Conservation (phyloP, 1,284 basidiomycete species). For the Boletus austroedulis region DNA sequence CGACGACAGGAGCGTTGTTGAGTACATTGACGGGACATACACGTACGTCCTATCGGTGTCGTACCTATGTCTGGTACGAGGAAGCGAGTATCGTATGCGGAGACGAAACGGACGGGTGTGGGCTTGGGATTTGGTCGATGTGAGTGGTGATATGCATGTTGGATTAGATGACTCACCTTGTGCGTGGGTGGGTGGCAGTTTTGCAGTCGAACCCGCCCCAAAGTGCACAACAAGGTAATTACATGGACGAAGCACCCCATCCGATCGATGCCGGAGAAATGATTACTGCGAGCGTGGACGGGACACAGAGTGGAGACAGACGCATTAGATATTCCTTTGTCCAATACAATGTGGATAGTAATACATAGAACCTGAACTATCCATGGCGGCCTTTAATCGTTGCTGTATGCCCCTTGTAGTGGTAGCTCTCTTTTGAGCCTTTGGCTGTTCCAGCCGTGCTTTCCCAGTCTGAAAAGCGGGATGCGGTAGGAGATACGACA, state of each 20-base stretch:
- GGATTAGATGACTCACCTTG: conserved; percentile 3
- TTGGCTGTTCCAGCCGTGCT: conserved; percentile 27
- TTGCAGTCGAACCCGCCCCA: conserved; percentile 63
- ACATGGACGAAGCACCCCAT: no score
- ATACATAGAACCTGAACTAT: conserved; percentile 33
- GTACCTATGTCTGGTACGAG: conserved; percentile 81
- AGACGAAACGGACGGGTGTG: conserved; percentile 79
- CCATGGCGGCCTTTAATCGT: conserved; percentile 33
- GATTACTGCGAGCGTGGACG: conserved; percentile 85
- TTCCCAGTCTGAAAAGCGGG: conserved; percentile 33
- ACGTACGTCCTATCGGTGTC: conserved; percentile 74
- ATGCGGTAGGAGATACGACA: conserved; percentile 30
- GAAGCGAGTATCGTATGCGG: conserved; percentile 79
- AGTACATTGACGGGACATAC: conserved; percentile 84
- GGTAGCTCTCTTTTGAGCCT: conserved; percentile 21
- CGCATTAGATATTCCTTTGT: conserved; percentile 13
- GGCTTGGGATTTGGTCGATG: conserved; percentile 87
- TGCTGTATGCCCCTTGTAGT: conserved; percentile 23
- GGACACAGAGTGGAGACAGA: conserved; percentile 66
- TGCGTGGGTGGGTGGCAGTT: conserved; percentile 60
- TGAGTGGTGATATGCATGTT: conserved; percentile 44
- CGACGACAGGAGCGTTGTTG: conserved; percentile 70
- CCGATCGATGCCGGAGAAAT: no score
- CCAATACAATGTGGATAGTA: conserved; percentile 8
- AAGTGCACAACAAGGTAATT: conserved; percentile 77